These are phyloP conservation scores for Fremontodendron californicum DNA, from an alignment of 345 rosid species.

Conservation along the genomic window DNA sequence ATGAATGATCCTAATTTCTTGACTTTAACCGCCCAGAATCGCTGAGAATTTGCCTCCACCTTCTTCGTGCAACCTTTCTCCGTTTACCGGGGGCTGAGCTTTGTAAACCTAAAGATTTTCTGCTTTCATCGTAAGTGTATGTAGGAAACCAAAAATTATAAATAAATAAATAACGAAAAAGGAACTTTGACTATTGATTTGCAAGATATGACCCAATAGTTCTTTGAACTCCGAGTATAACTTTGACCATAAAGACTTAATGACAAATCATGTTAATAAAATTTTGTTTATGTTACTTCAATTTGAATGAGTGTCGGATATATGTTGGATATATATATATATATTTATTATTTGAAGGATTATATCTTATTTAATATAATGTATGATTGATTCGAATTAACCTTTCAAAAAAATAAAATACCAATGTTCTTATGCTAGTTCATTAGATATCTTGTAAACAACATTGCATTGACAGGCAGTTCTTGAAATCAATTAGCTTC, in stretches of 20 bases:
- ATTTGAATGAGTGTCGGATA: too few species aligned
- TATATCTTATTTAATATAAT: too few species aligned
- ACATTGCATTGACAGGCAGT: neutral
- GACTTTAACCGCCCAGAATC: neutral
- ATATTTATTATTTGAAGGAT: too few species aligned
- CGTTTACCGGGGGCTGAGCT: neutral
- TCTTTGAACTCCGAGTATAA: neutral
- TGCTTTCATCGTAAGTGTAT: neutral
- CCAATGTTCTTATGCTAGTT: neutral
- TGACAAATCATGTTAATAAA: too few species aligned
- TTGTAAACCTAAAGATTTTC: neutral
- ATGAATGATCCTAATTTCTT: too few species aligned
- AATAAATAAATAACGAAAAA: too few species aligned
- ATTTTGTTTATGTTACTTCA: too few species aligned
- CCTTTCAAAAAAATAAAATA: neutral
- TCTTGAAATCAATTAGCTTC: neutral
- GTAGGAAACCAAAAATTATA: too few species aligned
- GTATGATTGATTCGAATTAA: neutral
- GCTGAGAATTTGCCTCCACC: neutral
- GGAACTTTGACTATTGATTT: neutral
- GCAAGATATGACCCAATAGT: neutral
- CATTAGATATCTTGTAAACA: neutral
- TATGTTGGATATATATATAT: too few species aligned
- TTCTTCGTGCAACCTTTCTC: neutral
- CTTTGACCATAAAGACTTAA: neutral